Evolutionary conservation across 768 basidiomycete species (phyloP).

Genomic region (Scleroderma citrinum): DNA sequence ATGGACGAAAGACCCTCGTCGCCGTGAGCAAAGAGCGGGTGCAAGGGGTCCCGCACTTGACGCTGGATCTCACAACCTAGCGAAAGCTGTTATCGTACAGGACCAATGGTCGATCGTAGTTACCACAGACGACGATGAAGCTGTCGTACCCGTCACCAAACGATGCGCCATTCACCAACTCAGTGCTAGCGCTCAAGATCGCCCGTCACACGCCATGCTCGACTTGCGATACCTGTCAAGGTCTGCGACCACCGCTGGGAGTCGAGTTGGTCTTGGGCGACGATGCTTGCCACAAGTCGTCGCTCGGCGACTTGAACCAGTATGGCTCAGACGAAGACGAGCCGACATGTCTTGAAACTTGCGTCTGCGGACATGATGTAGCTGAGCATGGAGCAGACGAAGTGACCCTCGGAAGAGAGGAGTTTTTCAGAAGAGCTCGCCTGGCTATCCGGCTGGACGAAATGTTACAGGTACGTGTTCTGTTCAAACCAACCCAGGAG

Average conservation of each 20-base stretch:
- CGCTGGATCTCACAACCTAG: neutral
- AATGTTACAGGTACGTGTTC: conserved; percentile 59
- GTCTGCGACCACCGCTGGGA: conserved; percentile 59
- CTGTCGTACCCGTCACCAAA: conserved; percentile 63
- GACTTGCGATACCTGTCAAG: conserved; percentile 58
- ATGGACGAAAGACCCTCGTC: no score
- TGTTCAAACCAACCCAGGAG: conserved; percentile 5
- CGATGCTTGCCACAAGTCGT: conserved; percentile 36
- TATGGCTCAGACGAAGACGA: conserved; percentile 68
- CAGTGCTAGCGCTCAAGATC: conserved; percentile 64
- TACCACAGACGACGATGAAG: conserved; percentile 41
- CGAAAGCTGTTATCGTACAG: neutral
- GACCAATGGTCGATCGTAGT: neutral
- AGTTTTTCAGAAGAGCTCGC: conserved; percentile 66
- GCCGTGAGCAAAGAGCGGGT: no score
- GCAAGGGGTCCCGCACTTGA: neutral
- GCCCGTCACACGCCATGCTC: conserved; percentile 76
- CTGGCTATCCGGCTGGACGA: conserved; percentile 81
- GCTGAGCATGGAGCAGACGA: conserved; percentile 64
- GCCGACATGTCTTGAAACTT: conserved; percentile 50
- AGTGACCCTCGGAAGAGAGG: conserved; percentile 46
- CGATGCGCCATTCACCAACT: conserved; percentile 41
- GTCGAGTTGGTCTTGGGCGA: conserved; percentile 55
- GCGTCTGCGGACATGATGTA: conserved; percentile 65
- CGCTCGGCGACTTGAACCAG: conserved; percentile 50